Percentiles rank a stretch among this genome's conserved stretches.
These are phyloP conservation scores for Boletellus sp. DNA, from an alignment of 768 basidiomycete genomes.

Conservation along the genomic window DNA sequence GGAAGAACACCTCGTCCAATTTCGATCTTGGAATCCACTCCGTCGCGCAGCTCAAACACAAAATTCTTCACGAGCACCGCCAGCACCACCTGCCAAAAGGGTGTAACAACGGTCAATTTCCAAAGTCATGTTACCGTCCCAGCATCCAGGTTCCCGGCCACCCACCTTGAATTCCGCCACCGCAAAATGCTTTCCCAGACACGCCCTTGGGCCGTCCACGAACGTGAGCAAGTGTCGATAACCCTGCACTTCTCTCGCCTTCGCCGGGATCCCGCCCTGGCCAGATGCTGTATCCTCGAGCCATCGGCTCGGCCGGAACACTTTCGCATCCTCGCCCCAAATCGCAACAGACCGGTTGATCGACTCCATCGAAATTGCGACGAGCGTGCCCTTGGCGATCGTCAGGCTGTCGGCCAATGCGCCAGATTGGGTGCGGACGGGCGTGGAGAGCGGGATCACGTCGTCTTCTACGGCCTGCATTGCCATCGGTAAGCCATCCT, in stretches of 20 bases:
- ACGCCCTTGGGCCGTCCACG: constrained; percentile 45
- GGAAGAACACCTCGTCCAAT: constrained; percentile 1
- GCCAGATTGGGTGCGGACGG: constrained; percentile 42
- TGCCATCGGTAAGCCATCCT: too few species aligned
- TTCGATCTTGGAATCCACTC: constrained; percentile 22
- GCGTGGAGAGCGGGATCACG: constrained; percentile 49
- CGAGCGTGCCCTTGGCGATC: constrained; percentile 44
- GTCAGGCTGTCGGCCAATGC: constrained; percentile 35
- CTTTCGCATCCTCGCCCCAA: constrained; percentile 59
- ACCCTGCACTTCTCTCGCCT: constrained; percentile 42
- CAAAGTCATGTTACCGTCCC: too few species aligned
- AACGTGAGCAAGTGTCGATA: constrained; percentile 50
- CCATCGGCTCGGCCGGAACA: constrained; percentile 66
- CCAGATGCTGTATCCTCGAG: constrained; percentile 28
- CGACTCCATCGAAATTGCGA: constrained; percentile 41
- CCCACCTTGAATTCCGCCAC: constrained; percentile 34
- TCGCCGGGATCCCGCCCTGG: constrained; percentile 16
- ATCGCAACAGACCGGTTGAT: constrained; percentile 49
- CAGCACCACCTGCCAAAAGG: constrained; percentile 36
- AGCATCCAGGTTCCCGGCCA: not conserved
- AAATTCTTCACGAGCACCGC: constrained; percentile 41
- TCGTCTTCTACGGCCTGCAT: constrained; percentile 46
- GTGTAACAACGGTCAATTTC: too few species aligned
- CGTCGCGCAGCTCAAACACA: constrained; percentile 34
- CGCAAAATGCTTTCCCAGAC: constrained; percentile 48